phyloP scores from a whole-genome alignment of 73 alveolate species.

The Uronychia binucleata region DNA sequence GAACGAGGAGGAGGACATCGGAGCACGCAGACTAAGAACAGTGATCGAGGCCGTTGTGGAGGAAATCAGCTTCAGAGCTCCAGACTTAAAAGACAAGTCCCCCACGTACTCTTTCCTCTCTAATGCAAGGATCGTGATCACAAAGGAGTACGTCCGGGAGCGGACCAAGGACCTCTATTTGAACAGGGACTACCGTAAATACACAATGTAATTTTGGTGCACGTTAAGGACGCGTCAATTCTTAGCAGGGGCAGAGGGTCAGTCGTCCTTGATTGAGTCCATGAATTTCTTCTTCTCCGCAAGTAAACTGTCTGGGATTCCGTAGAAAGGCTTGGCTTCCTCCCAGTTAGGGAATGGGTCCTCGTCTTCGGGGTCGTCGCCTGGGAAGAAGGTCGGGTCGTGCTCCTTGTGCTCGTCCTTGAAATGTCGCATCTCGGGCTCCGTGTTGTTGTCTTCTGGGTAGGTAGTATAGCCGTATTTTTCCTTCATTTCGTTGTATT shows the following conservation, averaged over 20 bases:
- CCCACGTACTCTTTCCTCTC: conserved; percentile 10
- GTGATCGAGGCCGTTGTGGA: conserved; percentile 71
- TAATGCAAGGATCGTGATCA: conserved; percentile 20
- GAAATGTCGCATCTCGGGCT: conserved; percentile 8
- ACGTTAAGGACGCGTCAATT: too few relatives aligned
- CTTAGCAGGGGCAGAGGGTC: too few relatives aligned
- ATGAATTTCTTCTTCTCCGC: too few relatives aligned
- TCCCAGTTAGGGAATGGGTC: too few relatives aligned
- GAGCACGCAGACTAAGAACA: conserved; percentile 81
- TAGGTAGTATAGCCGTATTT: not conserved
- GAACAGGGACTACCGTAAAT: conserved; percentile 61
- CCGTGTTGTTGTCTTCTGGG: conserved; percentile 23
- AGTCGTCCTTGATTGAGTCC: too few relatives aligned
- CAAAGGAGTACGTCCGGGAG: conserved; percentile 56
- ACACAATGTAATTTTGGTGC: conserved; percentile 60
- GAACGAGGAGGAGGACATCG: conserved; percentile 69
- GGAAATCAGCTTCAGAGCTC: conserved; percentile 68
- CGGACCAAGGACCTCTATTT: conserved; percentile 37
- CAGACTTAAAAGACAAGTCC: conserved; percentile 42
- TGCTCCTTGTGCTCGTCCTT: not conserved
- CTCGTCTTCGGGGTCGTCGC: conserved; percentile 21
- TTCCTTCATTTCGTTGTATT: too few relatives aligned
- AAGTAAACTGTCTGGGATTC: too few relatives aligned
- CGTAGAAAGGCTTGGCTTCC: too few relatives aligned
- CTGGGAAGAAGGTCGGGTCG: conserved; percentile 1